Evolutionary conservation across 2,329 filamentous ascomycete genomes (phyloP).

Genomic region (Sclerotinia borealis): DNA sequence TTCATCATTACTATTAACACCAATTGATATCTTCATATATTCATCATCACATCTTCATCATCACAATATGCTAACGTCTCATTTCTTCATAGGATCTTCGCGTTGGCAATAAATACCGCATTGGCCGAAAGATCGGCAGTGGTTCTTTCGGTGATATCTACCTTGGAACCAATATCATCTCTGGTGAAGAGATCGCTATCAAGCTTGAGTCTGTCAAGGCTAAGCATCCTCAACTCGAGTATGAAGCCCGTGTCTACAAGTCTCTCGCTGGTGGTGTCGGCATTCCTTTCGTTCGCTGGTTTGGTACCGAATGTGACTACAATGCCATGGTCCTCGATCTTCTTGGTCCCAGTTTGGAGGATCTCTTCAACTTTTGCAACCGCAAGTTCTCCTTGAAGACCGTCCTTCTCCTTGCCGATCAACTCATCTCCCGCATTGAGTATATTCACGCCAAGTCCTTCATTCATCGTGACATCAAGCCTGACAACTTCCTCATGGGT

Average conservation of each 20-base stretch:
- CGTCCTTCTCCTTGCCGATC: conserved; percentile 89
- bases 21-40: neutral
- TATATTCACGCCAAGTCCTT: conserved; percentile 99
- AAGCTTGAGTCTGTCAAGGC: conserved; percentile 99
- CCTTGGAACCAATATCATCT: conserved; percentile 98
- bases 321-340: conserved; percentile 99
- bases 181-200: conserved; percentile 98
- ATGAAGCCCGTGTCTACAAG: conserved; percentile 92
- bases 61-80: conserved; percentile 21
- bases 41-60: neutral
- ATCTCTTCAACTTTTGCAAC: conserved; percentile 99
- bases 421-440: conserved; percentile 98
- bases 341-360: conserved; percentile 89
- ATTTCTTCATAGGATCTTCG: conserved; percentile 72
- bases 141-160: conserved; percentile 98
- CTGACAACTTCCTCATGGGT: conserved; percentile 99
- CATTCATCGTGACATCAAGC: conserved; percentile 99
- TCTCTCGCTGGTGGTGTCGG: conserved; percentile 91
- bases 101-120: conserved; percentile 99
- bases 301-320: conserved; percentile 98
- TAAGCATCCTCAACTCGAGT: conserved; percentile 97
- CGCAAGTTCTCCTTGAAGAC: conserved; percentile 99
- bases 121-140: conserved; percentile 97
- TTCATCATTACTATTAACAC: neutral
- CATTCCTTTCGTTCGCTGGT: conserved; percentile 98